Evolutionary conservation across 2,329 filamentous ascomycete species (phyloP), one percentile per base, ranked within the genome.

Genomic region (Talaromyces sp.): DNA sequence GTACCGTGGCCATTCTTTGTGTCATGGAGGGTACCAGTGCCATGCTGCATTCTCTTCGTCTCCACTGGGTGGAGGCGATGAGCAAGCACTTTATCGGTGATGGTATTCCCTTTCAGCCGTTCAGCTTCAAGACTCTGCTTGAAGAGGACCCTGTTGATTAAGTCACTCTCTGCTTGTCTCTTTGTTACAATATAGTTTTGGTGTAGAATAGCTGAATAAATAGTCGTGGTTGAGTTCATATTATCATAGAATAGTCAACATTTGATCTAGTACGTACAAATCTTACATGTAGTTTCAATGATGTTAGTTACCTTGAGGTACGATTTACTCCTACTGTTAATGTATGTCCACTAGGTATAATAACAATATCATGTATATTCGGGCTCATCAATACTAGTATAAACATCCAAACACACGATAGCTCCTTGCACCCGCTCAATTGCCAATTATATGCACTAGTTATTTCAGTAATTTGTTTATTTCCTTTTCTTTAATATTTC

Each of bases 51-150:
- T 91, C 89, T 64, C 84, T 97, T 68, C 86, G 93, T 82, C 81
- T 97, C 72, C 93, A 96, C 69, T 97, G 93, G 93, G 93, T 97
- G 65, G 94, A 97, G 78, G 94, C 93, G 18, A 97, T 97, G 87
- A 96, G 91, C 79, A 96, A 96, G 82, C 94, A 96, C 82, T 96
- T 96, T 77, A 88, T 96, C 74, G 95, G 95, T 71, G 90, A 91
- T 63, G 93, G 93, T 59, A 87, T 92, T 76, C 83, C 92, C 1
- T 97, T 97, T 77, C 83, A 88, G 72, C 93, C 93, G 4, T 96
- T 97, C 75, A 95, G 90, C 65, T 97, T 97, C 76, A 87, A 89
- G 79, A 82, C 85, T 40, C 79, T 96, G 73, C 78, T 97, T 67
- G 93, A 96, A 77, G 92, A 96, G 75, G 91, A 95, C 61, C 78